Evolutionary conservation across 2,329 filamentous ascomycete genomes (phyloP).

Genomic region (Ustulina deusta): DNA sequence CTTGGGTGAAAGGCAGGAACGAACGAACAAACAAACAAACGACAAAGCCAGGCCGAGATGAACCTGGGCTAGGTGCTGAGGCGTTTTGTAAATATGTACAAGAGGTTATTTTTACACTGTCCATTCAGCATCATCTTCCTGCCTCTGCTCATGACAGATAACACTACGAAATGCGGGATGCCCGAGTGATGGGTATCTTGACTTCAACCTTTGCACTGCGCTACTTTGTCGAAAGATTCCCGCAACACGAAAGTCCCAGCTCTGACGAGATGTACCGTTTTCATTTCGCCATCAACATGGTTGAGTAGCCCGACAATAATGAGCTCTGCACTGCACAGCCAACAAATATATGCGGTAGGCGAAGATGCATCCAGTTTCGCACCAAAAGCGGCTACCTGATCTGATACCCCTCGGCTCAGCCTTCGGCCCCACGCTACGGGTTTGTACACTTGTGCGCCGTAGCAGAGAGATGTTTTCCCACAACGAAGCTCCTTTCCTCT

Average conservation of each 20-base stretch:
- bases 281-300: not conserved
- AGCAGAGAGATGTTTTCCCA: not conserved
- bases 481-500: not conserved
- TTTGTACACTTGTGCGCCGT: not conserved
- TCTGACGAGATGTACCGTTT: not conserved
- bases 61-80: constrained; percentile 16
- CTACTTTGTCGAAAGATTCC: not conserved
- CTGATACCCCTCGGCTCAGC: not conserved
- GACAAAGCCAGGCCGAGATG: constrained; percentile 11
- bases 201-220: not conserved
- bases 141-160: not conserved
- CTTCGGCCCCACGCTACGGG: not conserved
- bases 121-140: constrained; percentile 38
- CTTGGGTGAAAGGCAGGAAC: constrained; percentile 9
- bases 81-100: constrained; percentile 51
- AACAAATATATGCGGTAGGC: no score
- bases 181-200: not conserved
- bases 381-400: not conserved
- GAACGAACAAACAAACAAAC: constrained; percentile 5
- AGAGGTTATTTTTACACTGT: constrained; percentile 47
- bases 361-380: not conserved
- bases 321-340: not conserved
- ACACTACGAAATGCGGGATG: not conserved
- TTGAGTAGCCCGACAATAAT: not conserved
- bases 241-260: not conserved